Evolutionary conservation across 257 asterid genomes (phyloP).

Genomic region (Capsicum rhomboideum): DNA sequence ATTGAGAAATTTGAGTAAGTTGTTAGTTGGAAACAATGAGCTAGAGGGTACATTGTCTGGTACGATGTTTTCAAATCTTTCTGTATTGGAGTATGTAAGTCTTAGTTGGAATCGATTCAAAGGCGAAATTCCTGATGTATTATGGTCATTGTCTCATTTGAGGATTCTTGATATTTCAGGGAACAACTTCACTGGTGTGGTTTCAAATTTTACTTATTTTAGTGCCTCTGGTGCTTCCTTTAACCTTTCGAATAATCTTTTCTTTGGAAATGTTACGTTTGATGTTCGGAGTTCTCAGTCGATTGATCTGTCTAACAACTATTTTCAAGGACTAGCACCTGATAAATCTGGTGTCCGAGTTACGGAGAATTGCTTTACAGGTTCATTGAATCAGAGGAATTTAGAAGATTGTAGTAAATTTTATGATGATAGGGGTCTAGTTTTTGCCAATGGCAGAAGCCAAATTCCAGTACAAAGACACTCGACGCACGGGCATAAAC

Average conservation of each 20-base stretch:
- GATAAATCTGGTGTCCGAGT: not conserved
- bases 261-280: conserved; percentile 41
- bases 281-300: conserved; percentile 4
- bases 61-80: conserved; percentile 17
- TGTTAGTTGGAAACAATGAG: conserved; percentile 36
- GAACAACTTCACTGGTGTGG: conserved; percentile 48
- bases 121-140: conserved; percentile 27
- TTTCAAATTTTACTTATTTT: conserved; percentile 16
- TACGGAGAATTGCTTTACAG: conserved; percentile 37
- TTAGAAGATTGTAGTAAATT: conserved; percentile 27
- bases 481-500: not conserved
- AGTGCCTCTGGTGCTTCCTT: conserved; percentile 17
- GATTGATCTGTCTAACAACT: conserved; percentile 52
- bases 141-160: conserved; percentile 28
- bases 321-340: conserved; percentile 41
- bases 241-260: conserved; percentile 54
- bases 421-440: conserved; percentile 24
- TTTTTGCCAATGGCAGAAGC: not conserved
- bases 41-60: conserved; percentile 29
- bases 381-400: conserved; percentile 26
- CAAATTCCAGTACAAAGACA: conserved; percentile 1
- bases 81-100: conserved; percentile 18
- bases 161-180: conserved; percentile 40
- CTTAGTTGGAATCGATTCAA: conserved; percentile 24
- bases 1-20: conserved; percentile 27